Evolutionary conservation across 2,329 filamentous ascomycete genomes (phyloP), one percentile per base, ranked within the genome.

Genomic region (Exophiala sp.): DNA sequence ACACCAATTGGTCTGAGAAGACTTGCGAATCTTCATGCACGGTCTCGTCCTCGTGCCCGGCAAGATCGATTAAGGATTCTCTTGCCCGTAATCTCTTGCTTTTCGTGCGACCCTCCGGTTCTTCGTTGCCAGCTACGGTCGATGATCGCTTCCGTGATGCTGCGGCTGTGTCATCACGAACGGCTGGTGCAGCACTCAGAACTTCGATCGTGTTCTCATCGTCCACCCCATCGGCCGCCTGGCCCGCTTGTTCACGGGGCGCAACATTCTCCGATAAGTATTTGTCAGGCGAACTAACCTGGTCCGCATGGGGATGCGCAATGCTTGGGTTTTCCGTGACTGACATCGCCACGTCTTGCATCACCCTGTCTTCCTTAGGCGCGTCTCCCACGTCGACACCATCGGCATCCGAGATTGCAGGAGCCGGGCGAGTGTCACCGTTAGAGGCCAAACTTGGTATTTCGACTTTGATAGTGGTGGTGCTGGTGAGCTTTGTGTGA

Each of bases 31-130:
- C 72, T 55, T 84, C 81, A 38, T 80, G 76, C 24, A 72, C 68
- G 12, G 74, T 68, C 16, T 77, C 74, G 35, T 78, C 76, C 4
- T 71, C 68, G 32, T 75, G 75, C 9, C 70, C 65, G 12, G 69
- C 65, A 24, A 68, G 66, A 32, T 82, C 79, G 5, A 72, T 73
- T 46, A 78, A 72, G 7, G 79, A 80, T 58, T 84, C 82, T 57
- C 83, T 76, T 29, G 81, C 80, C 48, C 82, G 78, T 14, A 83
- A 78, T 34, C 83, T 76, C 63, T 83, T 82, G 65, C 82, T 85
- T 62, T 82, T 82, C 10, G 73, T 71, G 44, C 83, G 75, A 16
- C 77, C 76, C 46, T 78, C 78, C 10, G 73, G 75, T 47, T 85
- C 83, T 2, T 82, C 76, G 24, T 84, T 72, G 8, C 79, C 80